Evolutionary conservation across 1,284 basidiomycete genomes (phyloP).

Genomic region (Rhodotorula sp.): DNA sequence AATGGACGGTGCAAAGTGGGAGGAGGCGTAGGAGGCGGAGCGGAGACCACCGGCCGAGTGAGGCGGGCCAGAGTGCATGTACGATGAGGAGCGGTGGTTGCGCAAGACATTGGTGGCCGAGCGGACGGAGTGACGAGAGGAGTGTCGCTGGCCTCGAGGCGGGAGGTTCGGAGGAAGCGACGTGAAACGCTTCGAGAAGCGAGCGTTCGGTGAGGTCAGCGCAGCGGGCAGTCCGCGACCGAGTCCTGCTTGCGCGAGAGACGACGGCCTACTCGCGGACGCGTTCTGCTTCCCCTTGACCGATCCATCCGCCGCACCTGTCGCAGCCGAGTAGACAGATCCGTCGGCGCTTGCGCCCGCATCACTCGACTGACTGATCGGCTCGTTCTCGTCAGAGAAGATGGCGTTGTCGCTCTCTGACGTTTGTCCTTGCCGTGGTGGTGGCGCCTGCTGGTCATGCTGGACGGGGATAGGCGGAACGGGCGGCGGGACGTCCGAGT

Average conservation of each 20-base stretch:
- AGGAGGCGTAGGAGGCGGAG: constrained; percentile 14
- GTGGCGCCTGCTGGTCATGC: constrained; percentile 4
- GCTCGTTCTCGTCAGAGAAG: constrained; percentile 21
- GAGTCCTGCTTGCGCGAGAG: constrained; percentile 4
- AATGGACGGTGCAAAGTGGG: neutral
- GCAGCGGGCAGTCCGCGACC: constrained; percentile 27
- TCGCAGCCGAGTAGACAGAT: constrained; percentile 17
- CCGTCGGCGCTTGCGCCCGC: constrained; percentile 10
- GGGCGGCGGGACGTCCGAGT: constrained; percentile 55
- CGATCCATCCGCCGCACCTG: neutral
- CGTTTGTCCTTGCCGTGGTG: neutral
- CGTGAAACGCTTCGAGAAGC: constrained; percentile 14
- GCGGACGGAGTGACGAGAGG: constrained; percentile 11
- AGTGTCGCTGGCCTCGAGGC: neutral
- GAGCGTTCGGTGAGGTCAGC: neutral
- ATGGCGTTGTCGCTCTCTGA: constrained; percentile 7
- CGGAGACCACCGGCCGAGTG: neutral
- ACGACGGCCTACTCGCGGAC: neutral
- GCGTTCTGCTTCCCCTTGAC: neutral
- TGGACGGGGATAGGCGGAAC: constrained; percentile 53
- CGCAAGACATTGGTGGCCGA: neutral
- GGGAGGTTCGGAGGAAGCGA: constrained; percentile 9
- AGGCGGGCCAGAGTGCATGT: constrained; percentile 1
- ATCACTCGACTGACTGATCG: constrained; percentile 29
- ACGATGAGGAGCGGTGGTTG: constrained; percentile 4